Base-by-base conservation (phyloP, 176 grass and related monocot genomes). In the Phragmites australis region DNA sequence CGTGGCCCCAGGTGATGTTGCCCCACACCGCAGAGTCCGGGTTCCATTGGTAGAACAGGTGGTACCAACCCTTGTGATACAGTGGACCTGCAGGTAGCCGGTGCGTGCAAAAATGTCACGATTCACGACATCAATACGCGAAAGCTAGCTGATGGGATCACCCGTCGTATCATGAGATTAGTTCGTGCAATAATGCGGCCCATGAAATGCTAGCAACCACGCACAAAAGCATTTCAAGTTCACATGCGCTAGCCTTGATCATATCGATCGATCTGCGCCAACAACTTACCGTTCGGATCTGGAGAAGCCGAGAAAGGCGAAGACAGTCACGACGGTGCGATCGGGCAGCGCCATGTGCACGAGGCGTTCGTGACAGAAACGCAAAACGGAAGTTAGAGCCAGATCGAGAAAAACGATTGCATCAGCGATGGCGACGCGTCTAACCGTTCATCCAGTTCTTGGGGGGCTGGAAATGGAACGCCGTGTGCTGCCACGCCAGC, bases 401-500 rank as follows among this genome's bases (percentile, higher is more conserved):
- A 26, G 50, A 67, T 42, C 32, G 32, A 41, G 72, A 27, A 15
- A 32, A 67, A 78, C 21, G 48, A 34, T 32, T 14, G 21, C 0
- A 37, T 46, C 12, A 21, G 34, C 0, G 63, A 76, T 55, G 82
- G 77, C 47, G 58, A 83, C 61, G 74, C 69, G 62, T 16, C 65
- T 50, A 48, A 97, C 94, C 94, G 64, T 97, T 97, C 94, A 97
- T 97, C 94, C 94, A 97, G 47, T 97, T 97, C 70, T 88, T 89
- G 19, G 72, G 58, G 21, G 94, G 91, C 73, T 93, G 94, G 88
- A 97, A 93, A 71, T 97, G 94, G 89, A 85, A 93, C 63, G 68
- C 86, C 72, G 94, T 91, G 82, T 91, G 91, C 79, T 97, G 94
- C 94, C 94, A 97, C 64, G 83, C 26, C 54, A 97, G 86, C 94